phyloP scores from a whole-genome alignment of 768 basidiomycete genomes.

The Tylopilus cervinicoccineus region DNA sequence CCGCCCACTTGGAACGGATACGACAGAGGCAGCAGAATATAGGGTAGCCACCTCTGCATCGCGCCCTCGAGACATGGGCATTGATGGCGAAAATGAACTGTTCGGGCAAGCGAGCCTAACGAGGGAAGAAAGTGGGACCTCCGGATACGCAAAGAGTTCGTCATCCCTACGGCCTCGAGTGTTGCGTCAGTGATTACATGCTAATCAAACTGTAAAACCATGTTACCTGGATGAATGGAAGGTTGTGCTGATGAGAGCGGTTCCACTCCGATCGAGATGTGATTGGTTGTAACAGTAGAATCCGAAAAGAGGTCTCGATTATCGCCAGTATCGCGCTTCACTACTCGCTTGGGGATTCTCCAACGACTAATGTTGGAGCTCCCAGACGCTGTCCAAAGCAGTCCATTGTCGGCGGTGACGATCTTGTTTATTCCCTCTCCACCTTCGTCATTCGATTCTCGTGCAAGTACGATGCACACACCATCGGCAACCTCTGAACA shows the following conservation, averaged over 20 bases:
- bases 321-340: constrained; percentile 13
- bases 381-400: constrained; percentile 89
- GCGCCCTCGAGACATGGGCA: constrained; percentile 34
- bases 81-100: constrained; percentile 48
- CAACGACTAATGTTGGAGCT: constrained; percentile 80
- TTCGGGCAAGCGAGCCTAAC: constrained; percentile 67
- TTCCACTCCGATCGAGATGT: constrained; percentile 15
- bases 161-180: constrained; percentile 20
- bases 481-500: constrained; percentile 81
- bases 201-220: background rate
- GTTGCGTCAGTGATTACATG: constrained; percentile 8
- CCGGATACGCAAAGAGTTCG: constrained; percentile 40
- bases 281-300: constrained; percentile 8
- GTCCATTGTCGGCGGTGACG: constrained; percentile 74
- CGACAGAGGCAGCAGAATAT: constrained; percentile 81
- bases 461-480: constrained; percentile 82
- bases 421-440: constrained; percentile 79
- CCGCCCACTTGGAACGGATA: constrained; percentile 54
- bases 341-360: constrained; percentile 54
- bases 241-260: constrained; percentile 10
- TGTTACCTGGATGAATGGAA: constrained; percentile 19
- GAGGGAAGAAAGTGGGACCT: constrained; percentile 68
- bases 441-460: constrained; percentile 46
- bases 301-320: constrained; percentile 14
- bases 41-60: constrained; percentile 83